Evolutionary conservation across 2,329 filamentous ascomycete species (phyloP).

Genomic region (Neofusicoccum parvum): DNA sequence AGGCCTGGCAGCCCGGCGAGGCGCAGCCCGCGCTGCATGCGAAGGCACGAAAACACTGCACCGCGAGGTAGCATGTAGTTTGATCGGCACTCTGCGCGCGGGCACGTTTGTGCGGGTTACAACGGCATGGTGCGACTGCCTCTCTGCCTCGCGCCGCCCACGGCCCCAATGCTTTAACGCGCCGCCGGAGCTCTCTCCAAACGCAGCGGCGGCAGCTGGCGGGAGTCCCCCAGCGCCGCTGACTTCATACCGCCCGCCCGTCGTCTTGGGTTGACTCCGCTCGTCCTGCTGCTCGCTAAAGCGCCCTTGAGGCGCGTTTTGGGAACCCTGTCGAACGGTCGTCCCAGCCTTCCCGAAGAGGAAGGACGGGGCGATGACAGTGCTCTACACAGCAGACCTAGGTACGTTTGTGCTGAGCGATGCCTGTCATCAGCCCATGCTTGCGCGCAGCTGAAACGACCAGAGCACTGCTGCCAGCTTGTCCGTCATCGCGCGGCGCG

Average conservation of each 20-base stretch:
- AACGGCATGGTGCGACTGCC: constrained; percentile 5
- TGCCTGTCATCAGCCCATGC: background rate
- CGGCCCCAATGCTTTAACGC: background rate
- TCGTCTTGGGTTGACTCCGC: background rate
- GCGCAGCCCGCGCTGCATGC: constrained; percentile 2
- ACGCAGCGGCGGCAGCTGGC: constrained; percentile 3
- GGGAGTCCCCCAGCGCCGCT: background rate
- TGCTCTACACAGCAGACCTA: background rate
- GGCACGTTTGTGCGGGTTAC: background rate
- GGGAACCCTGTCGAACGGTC: background rate
- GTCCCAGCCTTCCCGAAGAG: background rate
- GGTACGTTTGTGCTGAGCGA: background rate
- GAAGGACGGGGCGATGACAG: constrained; percentile 4
- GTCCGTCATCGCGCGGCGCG: background rate
- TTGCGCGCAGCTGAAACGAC: constrained; percentile 1
- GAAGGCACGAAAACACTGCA: background rate
- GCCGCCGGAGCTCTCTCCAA: constrained; percentile 11
- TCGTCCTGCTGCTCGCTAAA: constrained; percentile 7
- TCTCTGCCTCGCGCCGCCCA: too few relatives aligned
- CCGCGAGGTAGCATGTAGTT: background rate
- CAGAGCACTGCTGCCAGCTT: background rate
- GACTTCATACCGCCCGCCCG: constrained; percentile 5
- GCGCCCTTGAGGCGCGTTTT: background rate
- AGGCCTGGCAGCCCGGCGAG: constrained; percentile 8
- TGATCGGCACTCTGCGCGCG: background rate